These are phyloP conservation scores for Botrytis pseudocinerea DNA, from an alignment of 2,329 filamentous ascomycete genomes.

Conservation along the genomic window DNA sequence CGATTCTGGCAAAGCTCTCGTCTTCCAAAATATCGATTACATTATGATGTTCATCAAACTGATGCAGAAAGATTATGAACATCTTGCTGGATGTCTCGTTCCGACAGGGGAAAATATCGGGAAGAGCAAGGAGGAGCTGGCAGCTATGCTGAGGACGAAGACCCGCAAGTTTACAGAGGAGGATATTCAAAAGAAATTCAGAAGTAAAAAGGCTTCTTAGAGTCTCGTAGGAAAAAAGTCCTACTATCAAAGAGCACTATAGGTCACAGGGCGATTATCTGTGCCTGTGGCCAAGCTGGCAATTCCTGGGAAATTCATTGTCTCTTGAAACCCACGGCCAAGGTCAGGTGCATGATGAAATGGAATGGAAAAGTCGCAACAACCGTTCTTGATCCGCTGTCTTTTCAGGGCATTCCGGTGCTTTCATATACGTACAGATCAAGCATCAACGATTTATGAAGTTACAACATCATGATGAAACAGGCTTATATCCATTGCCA, in stretches of 20 bases:
- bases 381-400: no score
- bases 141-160: slow-evolving; percentile 62
- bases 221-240: neutral
- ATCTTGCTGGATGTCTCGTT: slow-evolving; percentile 69
- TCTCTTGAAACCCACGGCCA: neutral
- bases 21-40: slow-evolving; percentile 82
- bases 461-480: neutral
- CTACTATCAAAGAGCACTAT: neutral
- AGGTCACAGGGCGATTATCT: neutral
- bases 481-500: neutral
- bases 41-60: slow-evolving; percentile 71
- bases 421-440: neutral
- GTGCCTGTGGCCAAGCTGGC: neutral
- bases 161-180: slow-evolving; percentile 66
- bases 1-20: slow-evolving; percentile 64
- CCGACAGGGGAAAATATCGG: slow-evolving; percentile 71
- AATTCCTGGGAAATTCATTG: neutral
- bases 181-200: slow-evolving; percentile 60
- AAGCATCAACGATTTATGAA: neutral
- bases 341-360: neutral
- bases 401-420: neutral
- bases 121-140: slow-evolving; percentile 64
- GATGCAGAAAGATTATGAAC: slow-evolving; percentile 68
- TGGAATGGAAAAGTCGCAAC: neutral
- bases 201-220: slow-evolving; percentile 12